phyloP scores from a whole-genome alignment of 2,329 filamentous ascomycete species.

The Exophiala bonariae region DNA sequence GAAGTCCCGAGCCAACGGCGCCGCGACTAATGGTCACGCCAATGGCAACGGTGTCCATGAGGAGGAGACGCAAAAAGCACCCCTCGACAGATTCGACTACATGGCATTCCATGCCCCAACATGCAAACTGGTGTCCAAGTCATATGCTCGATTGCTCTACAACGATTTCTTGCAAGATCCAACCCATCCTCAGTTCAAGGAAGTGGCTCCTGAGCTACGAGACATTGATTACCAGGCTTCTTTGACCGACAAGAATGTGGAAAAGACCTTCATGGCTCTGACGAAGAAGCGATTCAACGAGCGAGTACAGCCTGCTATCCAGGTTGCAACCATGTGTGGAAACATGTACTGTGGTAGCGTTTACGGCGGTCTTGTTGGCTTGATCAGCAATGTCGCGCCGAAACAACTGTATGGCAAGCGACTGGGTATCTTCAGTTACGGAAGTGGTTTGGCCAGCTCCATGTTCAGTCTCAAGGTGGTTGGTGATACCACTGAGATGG shows the following conservation, averaged over 20 bases:
- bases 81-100: conserved; percentile 80
- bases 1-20: conserved; percentile 41
- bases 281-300: conserved; percentile 83
- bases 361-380: conserved; percentile 56
- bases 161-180: conserved; percentile 78
- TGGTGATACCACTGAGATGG: conserved; percentile 68
- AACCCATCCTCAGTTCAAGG: conserved; percentile 65
- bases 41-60: conserved; percentile 51
- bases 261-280: conserved; percentile 83
- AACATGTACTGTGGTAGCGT: conserved; percentile 66
- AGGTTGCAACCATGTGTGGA: conserved; percentile 73
- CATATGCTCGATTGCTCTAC: conserved; percentile 79
- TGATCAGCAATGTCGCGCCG: conserved; percentile 65
- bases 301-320: conserved; percentile 70
- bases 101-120: conserved; percentile 80
- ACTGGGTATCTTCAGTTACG: conserved; percentile 76
- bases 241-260: conserved; percentile 75
- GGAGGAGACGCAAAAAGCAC: conserved; percentile 55
- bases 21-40: conserved; percentile 29
- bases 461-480: conserved; percentile 66
- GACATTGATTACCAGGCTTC: conserved; percentile 79
- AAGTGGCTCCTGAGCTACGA: conserved; percentile 73
- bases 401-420: conserved; percentile 69
- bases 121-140: conserved; percentile 86
- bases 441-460: conserved; percentile 74